These are phyloP conservation scores for Pyrenochaeta sp. DNA, from an alignment of 2,329 filamentous ascomycete species.

Conservation along the genomic window DNA sequence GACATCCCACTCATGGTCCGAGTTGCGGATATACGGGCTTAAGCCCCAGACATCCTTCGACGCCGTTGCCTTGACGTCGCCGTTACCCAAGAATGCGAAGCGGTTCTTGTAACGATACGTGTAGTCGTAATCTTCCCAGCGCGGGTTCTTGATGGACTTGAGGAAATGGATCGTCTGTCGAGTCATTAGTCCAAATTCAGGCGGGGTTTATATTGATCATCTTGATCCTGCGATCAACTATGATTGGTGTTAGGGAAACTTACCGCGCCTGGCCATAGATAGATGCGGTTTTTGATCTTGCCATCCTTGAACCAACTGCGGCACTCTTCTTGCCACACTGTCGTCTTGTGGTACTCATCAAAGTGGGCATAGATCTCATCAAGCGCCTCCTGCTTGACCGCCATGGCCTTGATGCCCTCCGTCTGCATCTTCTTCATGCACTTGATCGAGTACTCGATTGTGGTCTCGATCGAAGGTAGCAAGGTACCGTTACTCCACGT, in stretches of 20 bases:
- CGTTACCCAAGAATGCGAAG: conserved; percentile 46
- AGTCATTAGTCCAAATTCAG: conserved; percentile 36
- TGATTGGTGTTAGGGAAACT: conserved; percentile 15
- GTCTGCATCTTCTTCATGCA: conserved; percentile 46
- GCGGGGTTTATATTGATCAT: conserved; percentile 28
- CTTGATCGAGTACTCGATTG: conserved; percentile 43
- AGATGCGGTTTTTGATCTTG: conserved; percentile 44
- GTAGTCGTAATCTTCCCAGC: conserved; percentile 58
- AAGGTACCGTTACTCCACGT: conserved; percentile 58
- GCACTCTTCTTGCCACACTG: conserved; percentile 46
- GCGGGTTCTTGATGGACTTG: conserved; percentile 51
- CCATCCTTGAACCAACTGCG: conserved; percentile 48
- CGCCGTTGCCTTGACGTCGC: conserved; percentile 56
- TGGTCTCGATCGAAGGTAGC: conserved; percentile 56
- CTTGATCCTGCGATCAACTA: not conserved
- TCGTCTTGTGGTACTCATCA: conserved; percentile 40
- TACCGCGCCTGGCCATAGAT: conserved; percentile 45
- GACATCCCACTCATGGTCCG: conserved; percentile 57
- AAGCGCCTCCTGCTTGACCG: conserved; percentile 41
- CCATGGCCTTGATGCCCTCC: conserved; percentile 42
- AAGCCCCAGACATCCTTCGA: conserved; percentile 52
- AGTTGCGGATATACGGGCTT: conserved; percentile 56
- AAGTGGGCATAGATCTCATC: conserved; percentile 44
- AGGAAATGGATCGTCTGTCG: conserved; percentile 49
- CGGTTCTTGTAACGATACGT: conserved; percentile 49